Base-by-base conservation (phyloP, 768 basidiomycete genomes). In the Pilatotrama ljubarskyi region DNA sequence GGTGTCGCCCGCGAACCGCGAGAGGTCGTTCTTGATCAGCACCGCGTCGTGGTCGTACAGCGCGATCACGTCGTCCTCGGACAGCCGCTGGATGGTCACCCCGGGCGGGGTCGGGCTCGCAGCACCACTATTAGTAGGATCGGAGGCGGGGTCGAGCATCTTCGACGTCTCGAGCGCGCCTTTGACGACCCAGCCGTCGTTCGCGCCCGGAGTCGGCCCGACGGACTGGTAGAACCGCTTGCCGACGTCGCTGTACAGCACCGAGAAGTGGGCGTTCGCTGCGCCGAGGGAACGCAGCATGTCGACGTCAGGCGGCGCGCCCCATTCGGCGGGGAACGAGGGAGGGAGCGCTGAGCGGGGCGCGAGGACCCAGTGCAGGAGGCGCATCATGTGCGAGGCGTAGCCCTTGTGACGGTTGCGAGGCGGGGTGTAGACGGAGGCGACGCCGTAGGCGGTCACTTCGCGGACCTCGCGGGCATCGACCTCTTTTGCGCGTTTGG, bases 311-410 rank as follows among this genome's bases (percentile, higher is more conserved):
- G 83, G 83, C 35, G 80, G 78, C 2, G 69, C 50, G 15, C 83
- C 83, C 78, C 77, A 80, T 29, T 64, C 67, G 0, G 58, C 48
- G 5, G 82, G 82, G 74, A 75, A 78, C 49, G 52, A 49, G 9
- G 66, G 74, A 63, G 75, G 75, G 18, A 67, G 61, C 64, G 57
- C 41, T 1, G 55, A 64, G 26, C 59, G 60, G 13, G 75, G 73
- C 5, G 80, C 80, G 37, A 82, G 70, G 13, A 83, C 77, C 78
- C 80, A 82, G 65, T 88, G 86, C 36, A 88, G 55, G 22, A 88
- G 76, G 14, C 79, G 75, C 85, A 87, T 85, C 85, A 87, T 85
- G 60, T 84, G 82, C 11, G 69, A 67, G 10, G 81, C 85, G 61
- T 85, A 87, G 18, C 87, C 85, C 52, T 80, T 80, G 11, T 78